A percentile compares a stretch with the other conserved stretches of the same genome.
These are phyloP conservation scores for Cryptococcus jaspeensis DNA, from an alignment of 1,284 basidiomycete genomes.

Conservation along the genomic window DNA sequence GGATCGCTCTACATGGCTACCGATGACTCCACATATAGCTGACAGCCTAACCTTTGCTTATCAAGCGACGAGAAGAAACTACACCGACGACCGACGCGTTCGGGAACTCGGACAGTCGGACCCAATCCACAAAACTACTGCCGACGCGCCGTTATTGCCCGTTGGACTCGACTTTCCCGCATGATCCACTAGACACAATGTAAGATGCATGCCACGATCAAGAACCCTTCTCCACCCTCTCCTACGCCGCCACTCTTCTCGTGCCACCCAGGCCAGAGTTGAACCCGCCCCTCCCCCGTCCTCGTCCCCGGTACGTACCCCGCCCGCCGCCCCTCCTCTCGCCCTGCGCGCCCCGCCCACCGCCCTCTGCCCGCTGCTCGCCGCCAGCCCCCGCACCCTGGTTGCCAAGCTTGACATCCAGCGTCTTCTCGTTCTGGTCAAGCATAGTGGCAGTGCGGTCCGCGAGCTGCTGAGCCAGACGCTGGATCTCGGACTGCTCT, in stretches of 20 bases:
- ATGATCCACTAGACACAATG: too few species aligned
- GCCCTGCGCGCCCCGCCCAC: constrained; percentile 31
- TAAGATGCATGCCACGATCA: background rate
- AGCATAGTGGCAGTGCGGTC: constrained; percentile 84
- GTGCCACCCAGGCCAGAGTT: constrained; percentile 18
- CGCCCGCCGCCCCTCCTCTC: constrained; percentile 44
- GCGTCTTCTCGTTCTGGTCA: constrained; percentile 94
- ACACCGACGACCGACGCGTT: too few species aligned
- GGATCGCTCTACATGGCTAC: too few species aligned
- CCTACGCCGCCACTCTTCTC: constrained; percentile 21
- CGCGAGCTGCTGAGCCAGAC: constrained; percentile 80
- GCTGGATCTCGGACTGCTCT: constrained; percentile 85
- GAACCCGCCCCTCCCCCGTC: constrained; percentile 33
- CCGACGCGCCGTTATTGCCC: too few species aligned
- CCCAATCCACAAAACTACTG: too few species aligned
- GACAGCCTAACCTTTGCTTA: too few species aligned
- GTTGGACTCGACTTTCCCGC: too few species aligned
- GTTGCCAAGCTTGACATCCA: constrained; percentile 82
- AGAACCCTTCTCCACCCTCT: background rate
- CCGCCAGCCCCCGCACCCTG: constrained; percentile 59
- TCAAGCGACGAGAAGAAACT: too few species aligned
- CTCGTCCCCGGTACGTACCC: constrained; percentile 38
- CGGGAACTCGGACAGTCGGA: too few species aligned
- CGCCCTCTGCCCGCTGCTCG: constrained; percentile 53
- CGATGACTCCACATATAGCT: too few species aligned